Evolutionary conservation across 306 rosid species (phyloP), one percentile per base, ranked within the genome.

Genomic region (Echinosophora koreensis): DNA sequence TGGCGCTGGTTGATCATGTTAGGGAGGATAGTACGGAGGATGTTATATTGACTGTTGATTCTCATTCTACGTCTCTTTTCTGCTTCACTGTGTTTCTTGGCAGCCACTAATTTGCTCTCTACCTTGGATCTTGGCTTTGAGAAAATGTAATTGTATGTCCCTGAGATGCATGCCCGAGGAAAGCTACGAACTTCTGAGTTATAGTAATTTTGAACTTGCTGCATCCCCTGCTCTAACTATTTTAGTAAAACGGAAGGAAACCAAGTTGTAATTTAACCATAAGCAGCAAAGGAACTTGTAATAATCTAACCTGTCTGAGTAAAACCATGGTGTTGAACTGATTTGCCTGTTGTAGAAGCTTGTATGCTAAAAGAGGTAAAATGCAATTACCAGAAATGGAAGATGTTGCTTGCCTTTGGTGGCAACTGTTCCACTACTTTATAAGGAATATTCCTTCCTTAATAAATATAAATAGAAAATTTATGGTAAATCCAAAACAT

Each of bases 21-120:
- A 59, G 89, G 91, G 22, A 92, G 89, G 82, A 84, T 51, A 12
- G 50, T 59, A 67, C 89, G 90, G 41, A 90, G 96, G 42, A 84
- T 79, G 65, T 82, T 82, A 66, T 89, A 90, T 86, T 92, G 93
- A 58, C 74, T 72, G 77, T 88, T 90, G 90, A 92, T 92, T 80
- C 94, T 60, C 87, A 44, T 69, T 77, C 97, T 84, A n/a, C 92
- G 82, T n/a, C 83, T 92, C 82, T 55, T 89, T 79, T 92, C 96
- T 28, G 96, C 89, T 79, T 88, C 86, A 17, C 94, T 85, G 78
- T 90, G 97, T 72, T 85, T 92, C 86, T 81, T 82, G 58, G 96
- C 94, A 0, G 86, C 90, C 5, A 77, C 30, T 51, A 74, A 15
- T 77, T 83, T 89, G 74, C 66, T 50, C 71, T 90, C 92, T 18